phyloP scores from a whole-genome alignment of 768 basidiomycete genomes.

The Favolaschia claudopus region DNA sequence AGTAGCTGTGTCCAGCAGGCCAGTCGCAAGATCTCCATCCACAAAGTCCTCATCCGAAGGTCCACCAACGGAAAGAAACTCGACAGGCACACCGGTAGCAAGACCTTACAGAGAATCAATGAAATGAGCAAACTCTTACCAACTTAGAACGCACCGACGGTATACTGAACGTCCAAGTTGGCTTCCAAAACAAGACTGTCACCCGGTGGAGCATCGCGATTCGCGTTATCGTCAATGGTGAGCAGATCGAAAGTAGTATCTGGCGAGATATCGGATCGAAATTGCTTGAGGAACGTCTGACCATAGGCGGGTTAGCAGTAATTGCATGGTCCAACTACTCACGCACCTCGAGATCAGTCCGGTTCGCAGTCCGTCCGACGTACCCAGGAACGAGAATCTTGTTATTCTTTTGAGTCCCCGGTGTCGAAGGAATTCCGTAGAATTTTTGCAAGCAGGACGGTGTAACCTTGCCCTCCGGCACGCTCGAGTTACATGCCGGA shows the following conservation, averaged over 20 bases:
- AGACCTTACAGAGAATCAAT: not conserved
- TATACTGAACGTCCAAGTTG: slow-evolving; percentile 4
- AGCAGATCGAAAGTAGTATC: not conserved
- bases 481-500: not conserved
- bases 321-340: no score
- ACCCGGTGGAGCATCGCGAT: not conserved
- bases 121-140: no score
- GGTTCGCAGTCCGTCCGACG: not conserved
- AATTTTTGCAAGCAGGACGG: slow-evolving; percentile 7
- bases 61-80: slow-evolving; percentile 1
- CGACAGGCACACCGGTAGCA: not conserved
- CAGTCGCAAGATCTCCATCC: not conserved
- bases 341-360: slow-evolving; percentile 1
- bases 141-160: slow-evolving; percentile 1
- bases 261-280: not conserved
- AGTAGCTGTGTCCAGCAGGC: slow-evolving; percentile 3
- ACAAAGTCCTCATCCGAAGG: no score
- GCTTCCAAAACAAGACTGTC: not conserved
- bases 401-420: slow-evolving; percentile 2
- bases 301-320: not conserved
- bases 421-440: slow-evolving; percentile 7
- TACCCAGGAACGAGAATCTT: slow-evolving; percentile 5
- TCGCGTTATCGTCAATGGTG: not conserved
- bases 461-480: not conserved
- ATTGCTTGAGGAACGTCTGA: not conserved